phyloP scores from a whole-genome alignment of 192 early-diverging fungal genomes.

The Backusella sp. region DNA sequence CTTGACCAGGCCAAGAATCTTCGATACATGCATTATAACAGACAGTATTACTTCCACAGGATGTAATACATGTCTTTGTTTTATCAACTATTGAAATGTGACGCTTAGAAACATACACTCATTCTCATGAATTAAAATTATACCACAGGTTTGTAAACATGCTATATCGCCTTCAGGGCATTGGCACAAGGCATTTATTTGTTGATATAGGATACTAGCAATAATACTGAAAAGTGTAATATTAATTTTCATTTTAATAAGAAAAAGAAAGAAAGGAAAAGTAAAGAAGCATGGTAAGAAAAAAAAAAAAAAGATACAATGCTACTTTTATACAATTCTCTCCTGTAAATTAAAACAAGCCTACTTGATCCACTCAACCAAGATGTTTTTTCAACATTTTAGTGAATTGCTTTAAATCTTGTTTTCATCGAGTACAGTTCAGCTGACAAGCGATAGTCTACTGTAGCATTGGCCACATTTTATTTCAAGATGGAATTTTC shows the following conservation, averaged over 20 bases:
- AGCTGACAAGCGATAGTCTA: not conserved
- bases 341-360: not conserved
- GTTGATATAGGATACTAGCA: not conserved
- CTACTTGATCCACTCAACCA: not conserved
- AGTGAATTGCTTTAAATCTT: too few relatives aligned
- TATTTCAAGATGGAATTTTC: not conserved
- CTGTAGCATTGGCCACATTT: not conserved
- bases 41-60: not conserved
- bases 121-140: not conserved
- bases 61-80: conserved; percentile 7
- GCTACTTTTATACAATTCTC: not conserved
- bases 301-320: not conserved
- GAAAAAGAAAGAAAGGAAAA: not conserved
- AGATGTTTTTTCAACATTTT: not conserved
- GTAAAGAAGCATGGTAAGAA: not conserved
- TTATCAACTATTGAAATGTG: not conserved
- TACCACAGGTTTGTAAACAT: conserved; percentile 17
- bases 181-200: conserved; percentile 3
- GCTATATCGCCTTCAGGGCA: conserved; percentile 4
- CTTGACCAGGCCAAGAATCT: conserved; percentile 11
- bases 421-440: not conserved
- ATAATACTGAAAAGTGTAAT: not conserved
- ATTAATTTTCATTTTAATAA: conserved; percentile 7
- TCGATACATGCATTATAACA: conserved; percentile 11
- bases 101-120: not conserved